Evolutionary conservation across 441 rosid genomes (phyloP).

Genomic region (Raphanus hybrid): DNA sequence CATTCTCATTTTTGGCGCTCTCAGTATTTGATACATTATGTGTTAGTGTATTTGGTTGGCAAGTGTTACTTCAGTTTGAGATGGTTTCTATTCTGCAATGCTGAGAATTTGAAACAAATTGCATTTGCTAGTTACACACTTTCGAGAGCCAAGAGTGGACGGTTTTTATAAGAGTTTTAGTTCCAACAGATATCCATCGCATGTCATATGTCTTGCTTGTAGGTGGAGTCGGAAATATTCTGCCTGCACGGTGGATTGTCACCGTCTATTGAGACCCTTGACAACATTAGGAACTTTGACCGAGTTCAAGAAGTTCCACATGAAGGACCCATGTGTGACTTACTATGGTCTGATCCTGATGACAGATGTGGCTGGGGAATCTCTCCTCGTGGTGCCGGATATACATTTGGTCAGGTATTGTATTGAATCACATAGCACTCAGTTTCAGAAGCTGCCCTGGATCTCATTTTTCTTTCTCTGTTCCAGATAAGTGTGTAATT

Average conservation of each 20-base stretch:
- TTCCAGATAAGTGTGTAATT: not conserved
- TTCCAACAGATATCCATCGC: constrained; percentile 2
- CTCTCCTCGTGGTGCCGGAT: constrained; percentile 82
- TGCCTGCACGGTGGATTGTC: constrained; percentile 84
- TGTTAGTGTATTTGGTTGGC: no score
- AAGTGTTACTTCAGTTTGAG: not conserved
- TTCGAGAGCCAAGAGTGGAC: not conserved
- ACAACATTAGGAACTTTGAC: constrained; percentile 73
- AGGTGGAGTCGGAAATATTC: constrained; percentile 85
- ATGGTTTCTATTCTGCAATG: not conserved
- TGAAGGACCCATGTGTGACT: constrained; percentile 84
- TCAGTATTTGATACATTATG: no score
- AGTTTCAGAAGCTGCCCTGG: constrained; percentile 19
- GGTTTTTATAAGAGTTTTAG: not conserved
- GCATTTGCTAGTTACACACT: constrained; percentile 6
- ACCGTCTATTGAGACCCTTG: constrained; percentile 83
- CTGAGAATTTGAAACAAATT: not conserved
- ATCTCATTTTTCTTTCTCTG: not conserved
- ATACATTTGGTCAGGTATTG: constrained; percentile 74
- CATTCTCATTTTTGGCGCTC: no score
- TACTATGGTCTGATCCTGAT: constrained; percentile 81
- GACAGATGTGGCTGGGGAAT: constrained; percentile 82
- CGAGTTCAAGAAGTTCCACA: constrained; percentile 82
- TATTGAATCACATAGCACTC: not conserved
- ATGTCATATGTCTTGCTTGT: constrained; percentile 17